A percentile compares a stretch with the other conserved stretches of the same genome.
Conservation (phyloP, 257 asterid species). For the Solanum commersonii region DNA sequence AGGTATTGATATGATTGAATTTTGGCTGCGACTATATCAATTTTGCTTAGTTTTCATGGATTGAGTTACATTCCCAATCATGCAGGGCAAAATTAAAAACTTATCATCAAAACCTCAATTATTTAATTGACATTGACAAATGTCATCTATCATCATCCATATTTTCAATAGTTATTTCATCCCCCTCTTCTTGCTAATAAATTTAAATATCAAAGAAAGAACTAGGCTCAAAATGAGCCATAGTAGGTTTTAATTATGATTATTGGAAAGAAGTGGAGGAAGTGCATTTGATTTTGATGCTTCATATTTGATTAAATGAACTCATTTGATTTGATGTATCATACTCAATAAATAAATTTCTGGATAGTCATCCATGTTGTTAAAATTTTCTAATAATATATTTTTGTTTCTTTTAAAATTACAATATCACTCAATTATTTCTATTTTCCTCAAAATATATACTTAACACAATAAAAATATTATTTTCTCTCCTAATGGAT, state of each 20-base stretch:
- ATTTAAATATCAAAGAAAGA: background rate
- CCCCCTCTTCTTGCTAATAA: background rate
- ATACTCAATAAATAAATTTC: background rate
- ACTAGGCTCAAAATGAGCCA: background rate
- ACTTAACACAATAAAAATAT: too few relatives aligned
- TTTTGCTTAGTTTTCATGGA: slow-evolving; percentile 2
- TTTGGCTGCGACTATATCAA: background rate
- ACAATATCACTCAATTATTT: too few relatives aligned
- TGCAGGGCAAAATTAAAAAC: background rate
- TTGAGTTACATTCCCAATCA: slow-evolving; percentile 1
- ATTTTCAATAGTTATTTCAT: background rate
- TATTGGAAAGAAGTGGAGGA: background rate
- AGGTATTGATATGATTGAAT: background rate
- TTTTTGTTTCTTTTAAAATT: too few relatives aligned
- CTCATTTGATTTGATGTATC: background rate
- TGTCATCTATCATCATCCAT: background rate
- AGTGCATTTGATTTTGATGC: background rate
- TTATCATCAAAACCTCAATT: slow-evolving; percentile 6
- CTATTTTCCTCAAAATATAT: background rate
- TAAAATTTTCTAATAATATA: too few relatives aligned
- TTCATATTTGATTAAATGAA: background rate
- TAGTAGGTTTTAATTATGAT: background rate
- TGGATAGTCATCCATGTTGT: background rate
- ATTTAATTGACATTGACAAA: slow-evolving; percentile 10
- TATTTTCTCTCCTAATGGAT: too few relatives aligned